Evolutionary conservation across 129 eudicot species (phyloP).

Genomic region (sunflower (Helianthus annuus)): HanXRQr2.0-SUNRISE NC_035435.2:157641912-157642411

Average conservation of each 20-base stretch:
- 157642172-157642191: slow-evolving; percentile 99
- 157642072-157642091: slow-evolving; percentile 2
- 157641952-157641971: slow-evolving; percentile 79
- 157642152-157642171: slow-evolving; percentile 97
- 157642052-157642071: neutral
- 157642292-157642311: slow-evolving; percentile 83
- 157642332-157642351: slow-evolving; percentile 52
- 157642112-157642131: slow-evolving; percentile 99
- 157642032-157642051: slow-evolving; percentile 73
- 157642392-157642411: no score
- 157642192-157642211: slow-evolving; percentile 56
- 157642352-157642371: no score
- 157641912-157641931: slow-evolving; percentile 81
- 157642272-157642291: slow-evolving; percentile 70
- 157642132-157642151: slow-evolving; percentile 99
- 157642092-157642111: slow-evolving; percentile 12
- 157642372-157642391: no score
- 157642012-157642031: slow-evolving; percentile 99
- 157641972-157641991: slow-evolving; percentile 89
- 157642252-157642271: neutral
- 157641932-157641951: slow-evolving; percentile 72
- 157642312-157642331: slow-evolving; percentile 79
- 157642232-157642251: neutral
- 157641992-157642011: slow-evolving; percentile 99
- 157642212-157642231: slow-evolving; percentile 8